These are phyloP conservation scores for Beauveria bassiana DNA, from an alignment of 2,329 filamentous ascomycete genomes.

Conservation along the genomic window DNA sequence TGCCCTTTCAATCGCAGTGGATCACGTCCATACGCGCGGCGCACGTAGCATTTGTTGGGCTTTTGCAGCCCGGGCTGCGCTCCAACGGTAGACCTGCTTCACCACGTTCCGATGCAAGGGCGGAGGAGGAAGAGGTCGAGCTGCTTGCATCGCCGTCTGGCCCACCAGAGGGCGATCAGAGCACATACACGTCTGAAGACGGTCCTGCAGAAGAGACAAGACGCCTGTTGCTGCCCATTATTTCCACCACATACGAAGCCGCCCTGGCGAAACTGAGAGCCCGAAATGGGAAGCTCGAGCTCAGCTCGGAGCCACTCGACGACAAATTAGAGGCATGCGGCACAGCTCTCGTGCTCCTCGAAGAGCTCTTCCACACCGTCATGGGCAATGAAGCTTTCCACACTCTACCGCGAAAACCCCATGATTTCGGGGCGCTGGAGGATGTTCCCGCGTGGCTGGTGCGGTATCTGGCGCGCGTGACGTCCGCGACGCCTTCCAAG, in stretches of 20 bases:
- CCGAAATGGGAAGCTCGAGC: background rate
- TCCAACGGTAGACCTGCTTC: background rate
- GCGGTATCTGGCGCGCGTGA: constrained; percentile 26
- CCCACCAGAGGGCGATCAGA: background rate
- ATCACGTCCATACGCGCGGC: constrained; percentile 29
- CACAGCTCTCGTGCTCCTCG: background rate
- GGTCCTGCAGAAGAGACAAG: constrained; percentile 10
- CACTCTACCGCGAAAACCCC: background rate
- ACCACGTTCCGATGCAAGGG: background rate
- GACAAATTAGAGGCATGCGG: background rate
- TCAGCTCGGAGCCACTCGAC: constrained; percentile 3
- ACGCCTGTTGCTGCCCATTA: constrained; percentile 6
- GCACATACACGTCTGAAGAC: background rate
- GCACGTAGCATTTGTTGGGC: constrained; percentile 24
- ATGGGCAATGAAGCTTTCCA: background rate
- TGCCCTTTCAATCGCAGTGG: constrained; percentile 29
- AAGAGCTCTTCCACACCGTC: background rate
- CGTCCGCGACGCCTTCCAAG: constrained; percentile 20
- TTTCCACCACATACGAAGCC: constrained; percentile 6
- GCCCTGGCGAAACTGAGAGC: constrained; percentile 7
- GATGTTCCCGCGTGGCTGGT: constrained; percentile 28
- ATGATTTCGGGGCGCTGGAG: constrained; percentile 14
- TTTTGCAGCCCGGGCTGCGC: constrained; percentile 17
- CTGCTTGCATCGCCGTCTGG: background rate
- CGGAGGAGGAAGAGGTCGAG: background rate